phyloP scores from a whole-genome alignment of 495 filamentous ascomycete genomes.

The Penicillium samsonianum region DNA sequence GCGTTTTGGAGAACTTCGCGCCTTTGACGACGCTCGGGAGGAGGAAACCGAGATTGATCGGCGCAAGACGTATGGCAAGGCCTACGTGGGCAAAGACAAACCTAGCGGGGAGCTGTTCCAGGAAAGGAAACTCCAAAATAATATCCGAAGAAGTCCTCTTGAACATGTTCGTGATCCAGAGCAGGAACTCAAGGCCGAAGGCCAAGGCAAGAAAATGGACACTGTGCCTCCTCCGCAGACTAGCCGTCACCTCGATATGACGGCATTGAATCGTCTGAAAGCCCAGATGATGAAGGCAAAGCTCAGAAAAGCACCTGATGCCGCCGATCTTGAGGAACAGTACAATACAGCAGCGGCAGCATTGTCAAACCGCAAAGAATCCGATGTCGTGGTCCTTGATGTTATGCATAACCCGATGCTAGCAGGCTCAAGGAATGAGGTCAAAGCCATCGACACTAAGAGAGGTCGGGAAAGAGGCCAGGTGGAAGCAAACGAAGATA shows the following conservation, averaged over 20 bases:
- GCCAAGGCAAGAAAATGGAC: conserved; percentile 46
- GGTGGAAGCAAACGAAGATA: conserved; percentile 90
- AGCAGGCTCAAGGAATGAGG: conserved; percentile 70
- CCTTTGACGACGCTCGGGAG: conserved; percentile 92
- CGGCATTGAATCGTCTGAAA: conserved; percentile 82
- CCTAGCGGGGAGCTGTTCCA: conserved; percentile 84
- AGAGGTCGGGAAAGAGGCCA: conserved; percentile 76
- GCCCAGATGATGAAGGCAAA: conserved; percentile 95
- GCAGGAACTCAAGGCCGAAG: conserved; percentile 46
- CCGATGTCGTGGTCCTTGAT: conserved; percentile 75
- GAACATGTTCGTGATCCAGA: conserved; percentile 37
- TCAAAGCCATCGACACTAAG: conserved; percentile 71
- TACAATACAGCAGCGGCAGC: conserved; percentile 72
- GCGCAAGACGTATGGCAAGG: conserved; percentile 78
- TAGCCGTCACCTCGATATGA: conserved; percentile 64
- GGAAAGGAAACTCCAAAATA: conserved; percentile 63
- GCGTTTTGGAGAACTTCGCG: conserved; percentile 75
- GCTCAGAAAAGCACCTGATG: conserved; percentile 70
- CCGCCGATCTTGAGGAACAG: conserved; percentile 74
- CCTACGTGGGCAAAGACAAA: conserved; percentile 84
- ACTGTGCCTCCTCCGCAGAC: conserved; percentile 39
- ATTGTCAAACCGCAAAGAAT: conserved; percentile 58
- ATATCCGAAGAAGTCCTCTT: conserved; percentile 37
- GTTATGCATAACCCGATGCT: conserved; percentile 89
- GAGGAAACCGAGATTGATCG: conserved; percentile 92